Conservation (phyloP, 305 asterid genomes). For the Vinca major region DNA sequence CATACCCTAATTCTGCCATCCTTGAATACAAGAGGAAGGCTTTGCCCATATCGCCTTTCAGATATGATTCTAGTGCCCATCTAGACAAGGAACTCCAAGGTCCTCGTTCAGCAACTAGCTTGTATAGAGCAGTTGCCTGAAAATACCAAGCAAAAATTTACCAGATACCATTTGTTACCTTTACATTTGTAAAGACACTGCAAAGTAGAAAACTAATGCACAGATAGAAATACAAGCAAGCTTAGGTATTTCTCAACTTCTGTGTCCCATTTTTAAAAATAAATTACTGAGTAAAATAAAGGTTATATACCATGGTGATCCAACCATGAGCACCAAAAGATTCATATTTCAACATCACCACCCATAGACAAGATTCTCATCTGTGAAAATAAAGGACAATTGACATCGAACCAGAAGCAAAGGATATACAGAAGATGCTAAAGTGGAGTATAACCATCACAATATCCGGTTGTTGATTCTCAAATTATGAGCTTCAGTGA, state of each 20-base stretch:
- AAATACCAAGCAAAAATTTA: slow-evolving; percentile 12
- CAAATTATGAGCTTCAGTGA: too few species aligned
- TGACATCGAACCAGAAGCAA: background rate
- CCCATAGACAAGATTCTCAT: background rate
- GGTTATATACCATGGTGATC: background rate
- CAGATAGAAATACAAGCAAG: background rate
- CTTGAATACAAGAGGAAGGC: slow-evolving; percentile 80
- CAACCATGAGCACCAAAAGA: background rate
- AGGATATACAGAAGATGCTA: background rate
- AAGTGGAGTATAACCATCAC: background rate
- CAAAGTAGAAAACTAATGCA: background rate
- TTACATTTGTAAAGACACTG: background rate
- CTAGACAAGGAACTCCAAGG: slow-evolving; percentile 99
- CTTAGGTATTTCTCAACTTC: too few species aligned
- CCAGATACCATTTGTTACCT: slow-evolving; percentile 1
- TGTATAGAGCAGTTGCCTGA: slow-evolving; percentile 83
- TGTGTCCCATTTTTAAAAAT: too few species aligned
- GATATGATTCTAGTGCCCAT: slow-evolving; percentile 92
- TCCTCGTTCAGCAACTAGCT: slow-evolving; percentile 96
- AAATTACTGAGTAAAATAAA: too few species aligned
- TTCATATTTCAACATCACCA: background rate
- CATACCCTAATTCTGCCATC: slow-evolving; percentile 93
- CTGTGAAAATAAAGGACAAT: background rate
- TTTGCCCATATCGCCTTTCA: slow-evolving; percentile 83
- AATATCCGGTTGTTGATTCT: background rate